Evolutionary conservation across 768 basidiomycete genomes (phyloP), one percentile per base, ranked within the genome.

Genomic region (Amanita rimosa): DNA sequence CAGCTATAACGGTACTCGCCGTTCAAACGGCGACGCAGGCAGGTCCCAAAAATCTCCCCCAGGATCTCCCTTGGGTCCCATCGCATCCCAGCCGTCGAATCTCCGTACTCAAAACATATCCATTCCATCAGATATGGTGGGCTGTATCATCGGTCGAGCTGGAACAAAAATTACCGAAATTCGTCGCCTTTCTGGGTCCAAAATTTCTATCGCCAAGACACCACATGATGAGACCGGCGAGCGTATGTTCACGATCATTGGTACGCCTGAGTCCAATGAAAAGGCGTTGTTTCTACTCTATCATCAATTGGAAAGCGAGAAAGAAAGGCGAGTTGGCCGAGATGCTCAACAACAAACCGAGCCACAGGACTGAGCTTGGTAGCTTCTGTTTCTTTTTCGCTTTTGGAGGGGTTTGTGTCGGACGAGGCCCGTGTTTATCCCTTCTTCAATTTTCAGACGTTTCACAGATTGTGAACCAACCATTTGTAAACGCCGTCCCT

Each of bases 191-290:
- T 96, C 92, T 53, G 96, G 96, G 35, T 95, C 90, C 58, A 92
- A 93, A 71, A 99, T 99, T 64, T 91, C 87, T 49, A 99, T 99
- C 60, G 96, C 96, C 56, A 99, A 99, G 69, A 85, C 89, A 43
- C 92, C 96, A n/a, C 96, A 98, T 61, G 96, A 98, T 59, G 96
- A 98, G 60, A 93, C 94, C 36, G 96, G 95, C 60, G 96, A 99
- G 72, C 78, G 96, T 56, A 97, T 99, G 95, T 99, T 99, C 72
- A 92, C 96, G 53, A 98, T 99, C 63, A 76, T 96, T 41, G 96
- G 96, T 48, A 92, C 92, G 10, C 87, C 91, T 42, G 90, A 93
- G 66, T 86, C 90, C 57, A 97, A 96, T 66, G 95, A 99, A 70
- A 95, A 97, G 69, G 96, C 96, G 2, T 70, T 99, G 51, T 98